Evolutionary conservation across 768 basidiomycete species (phyloP), one percentile per base, ranked within the genome.

Genomic region (Podaxis sp.): DNA sequence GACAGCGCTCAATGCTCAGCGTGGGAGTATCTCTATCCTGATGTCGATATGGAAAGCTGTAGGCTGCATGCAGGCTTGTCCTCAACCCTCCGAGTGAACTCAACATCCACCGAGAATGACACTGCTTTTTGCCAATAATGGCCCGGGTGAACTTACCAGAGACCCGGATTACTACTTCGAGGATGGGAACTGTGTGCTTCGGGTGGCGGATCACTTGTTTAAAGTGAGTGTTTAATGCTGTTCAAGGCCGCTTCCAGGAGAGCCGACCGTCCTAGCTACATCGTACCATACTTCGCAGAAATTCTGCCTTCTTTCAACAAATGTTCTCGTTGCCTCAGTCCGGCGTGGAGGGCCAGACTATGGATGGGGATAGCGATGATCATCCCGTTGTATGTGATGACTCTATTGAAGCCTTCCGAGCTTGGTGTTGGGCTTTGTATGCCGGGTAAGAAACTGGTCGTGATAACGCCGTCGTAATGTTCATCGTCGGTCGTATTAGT

Each of bases 351-450:
- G 17, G 17, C 40, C 40, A 19, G 6, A 26, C 11, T n/a, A 22
- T 13, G 22, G 39, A 57, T 57, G 56, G 56, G 6, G 13, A 19
- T 7, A 48, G 26, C 3, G 17, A 57, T 28, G 56, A 46, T n/a
- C 24, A 46, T 15, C 56, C 56, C 3, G 33, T 57, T 3, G 42
- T 57, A 24, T 57, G 56, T 24, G 12, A 46, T 26, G 56, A 57
- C 28, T 26, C 56, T 48, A 24, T 57, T 28, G 26, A 42, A 26
- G 40, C 56, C 3, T 57, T 57, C n/a, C 56, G 42, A 28, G 56
- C 40, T n/a, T 57, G 56, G 42, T 57, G 56, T 28, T 48, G 24
- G 26, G 56, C 44, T 30, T 44, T 57, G 26, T 57, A 57, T 46
- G 56, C 56, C 22, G 24, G 22, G 44, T 46, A 19, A 46, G n/a